phyloP scores from a whole-genome alignment of 805 yeast genomes.

The Barnettozyma populi region DNA sequence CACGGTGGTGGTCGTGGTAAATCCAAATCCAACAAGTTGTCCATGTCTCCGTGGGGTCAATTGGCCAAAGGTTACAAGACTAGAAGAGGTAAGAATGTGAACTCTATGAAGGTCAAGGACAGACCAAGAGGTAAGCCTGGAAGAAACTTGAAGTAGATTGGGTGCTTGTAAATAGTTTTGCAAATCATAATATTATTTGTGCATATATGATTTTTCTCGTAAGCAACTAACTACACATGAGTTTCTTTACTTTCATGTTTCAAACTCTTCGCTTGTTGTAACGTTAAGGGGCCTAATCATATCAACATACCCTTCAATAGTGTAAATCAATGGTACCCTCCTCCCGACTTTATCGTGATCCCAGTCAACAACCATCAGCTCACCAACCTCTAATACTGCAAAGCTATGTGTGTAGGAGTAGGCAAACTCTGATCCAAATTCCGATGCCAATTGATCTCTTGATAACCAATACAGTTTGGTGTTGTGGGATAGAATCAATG shows the following conservation, averaged over 20 bases:
- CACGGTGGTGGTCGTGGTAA: conserved; percentile 99
- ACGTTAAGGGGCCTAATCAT: background rate
- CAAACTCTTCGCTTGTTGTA: background rate
- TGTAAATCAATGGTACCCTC: conserved; percentile 1
- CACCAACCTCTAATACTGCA: conserved; percentile 1
- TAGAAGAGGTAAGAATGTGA: conserved; percentile 81
- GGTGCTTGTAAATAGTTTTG: background rate
- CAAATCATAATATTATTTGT: background rate
- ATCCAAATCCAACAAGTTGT: conserved; percentile 89
- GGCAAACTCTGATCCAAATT: background rate
- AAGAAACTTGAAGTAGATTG: conserved; percentile 10
- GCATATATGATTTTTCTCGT: background rate
- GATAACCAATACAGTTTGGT: conserved; percentile 2
- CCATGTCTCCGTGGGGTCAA: conserved; percentile 96
- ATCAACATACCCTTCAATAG: background rate
- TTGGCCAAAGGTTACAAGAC: conserved; percentile 91
- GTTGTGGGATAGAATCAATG: conserved; percentile 1
- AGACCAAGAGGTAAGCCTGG: conserved; percentile 74
- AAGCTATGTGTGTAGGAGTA: background rate
- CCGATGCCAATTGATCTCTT: background rate
- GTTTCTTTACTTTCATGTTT: background rate
- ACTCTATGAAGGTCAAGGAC: conserved; percentile 81
- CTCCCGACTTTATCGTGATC: conserved; percentile 3
- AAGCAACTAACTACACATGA: background rate
- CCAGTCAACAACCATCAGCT: background rate